Evolutionary conservation across 768 basidiomycete species (phyloP).

Genomic region (Lentinula boryana): DNA sequence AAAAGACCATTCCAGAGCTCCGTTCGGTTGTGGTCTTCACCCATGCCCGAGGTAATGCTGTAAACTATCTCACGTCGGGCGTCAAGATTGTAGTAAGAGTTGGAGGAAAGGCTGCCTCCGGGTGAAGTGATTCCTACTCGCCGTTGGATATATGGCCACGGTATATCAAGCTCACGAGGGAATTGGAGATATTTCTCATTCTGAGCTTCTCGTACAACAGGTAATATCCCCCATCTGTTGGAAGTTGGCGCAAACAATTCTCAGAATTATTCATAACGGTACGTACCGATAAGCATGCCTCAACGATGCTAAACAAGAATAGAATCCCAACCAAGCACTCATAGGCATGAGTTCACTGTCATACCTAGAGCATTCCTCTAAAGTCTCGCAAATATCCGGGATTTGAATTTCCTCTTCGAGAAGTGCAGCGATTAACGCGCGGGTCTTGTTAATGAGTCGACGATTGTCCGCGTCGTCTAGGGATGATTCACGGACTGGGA

Average conservation of each 20-base stretch:
- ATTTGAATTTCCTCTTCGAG: slow-evolving; percentile 8
- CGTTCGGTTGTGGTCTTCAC: slow-evolving; percentile 10
- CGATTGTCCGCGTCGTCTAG: slow-evolving; percentile 13
- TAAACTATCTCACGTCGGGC: slow-evolving; percentile 12
- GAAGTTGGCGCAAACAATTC: neutral
- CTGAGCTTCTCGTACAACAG: slow-evolving; percentile 18
- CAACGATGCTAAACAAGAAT: slow-evolving; percentile 12
- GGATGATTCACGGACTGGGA: slow-evolving; percentile 14
- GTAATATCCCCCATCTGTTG: slow-evolving; percentile 15
- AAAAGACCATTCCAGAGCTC: slow-evolving; percentile 10
- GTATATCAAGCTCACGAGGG: slow-evolving; percentile 13
- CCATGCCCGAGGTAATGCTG: slow-evolving; percentile 15
- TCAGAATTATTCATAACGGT: neutral
- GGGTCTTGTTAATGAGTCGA: slow-evolving; percentile 14
- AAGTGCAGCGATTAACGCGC: slow-evolving; percentile 9
- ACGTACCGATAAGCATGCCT: slow-evolving; percentile 16
- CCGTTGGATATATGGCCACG: slow-evolving; percentile 11
- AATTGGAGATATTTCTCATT: slow-evolving; percentile 14
- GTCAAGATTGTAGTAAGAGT: slow-evolving; percentile 14
- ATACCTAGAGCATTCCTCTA: slow-evolving; percentile 8
- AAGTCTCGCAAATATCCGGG: slow-evolving; percentile 10
- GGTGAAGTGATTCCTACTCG: slow-evolving; percentile 16
- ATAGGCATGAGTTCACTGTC: slow-evolving; percentile 8
- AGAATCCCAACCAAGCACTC: slow-evolving; percentile 14
- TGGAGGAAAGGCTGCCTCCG: slow-evolving; percentile 15